Evolutionary conservation across 176 grass and related monocot species (phyloP).

Genomic region (Metroxylon sagu): DNA sequence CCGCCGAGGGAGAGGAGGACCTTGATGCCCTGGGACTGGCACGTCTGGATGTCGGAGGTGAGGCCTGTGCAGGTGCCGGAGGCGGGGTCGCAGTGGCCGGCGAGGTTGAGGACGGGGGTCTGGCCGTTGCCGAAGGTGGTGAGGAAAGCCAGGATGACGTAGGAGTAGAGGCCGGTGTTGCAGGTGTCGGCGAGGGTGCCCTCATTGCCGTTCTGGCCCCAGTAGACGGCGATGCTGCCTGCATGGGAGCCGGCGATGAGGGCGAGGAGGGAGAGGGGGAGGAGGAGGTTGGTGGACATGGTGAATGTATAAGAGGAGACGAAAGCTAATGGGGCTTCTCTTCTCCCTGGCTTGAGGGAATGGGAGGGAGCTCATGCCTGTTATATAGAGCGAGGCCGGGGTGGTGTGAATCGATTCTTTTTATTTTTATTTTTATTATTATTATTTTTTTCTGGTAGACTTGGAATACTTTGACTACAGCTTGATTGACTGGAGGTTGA

Average conservation of each 20-base stretch:
- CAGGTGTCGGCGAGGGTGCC: conserved; percentile 49
- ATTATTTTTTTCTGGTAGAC: too few species aligned
- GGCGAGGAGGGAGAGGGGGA: conserved; percentile 25
- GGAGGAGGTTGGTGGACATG: conserved; percentile 16
- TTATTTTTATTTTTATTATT: too few species aligned
- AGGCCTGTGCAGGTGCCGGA: conserved; percentile 28
- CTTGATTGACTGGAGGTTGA: too few species aligned
- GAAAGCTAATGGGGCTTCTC: too few species aligned
- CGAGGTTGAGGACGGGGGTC: conserved; percentile 45
- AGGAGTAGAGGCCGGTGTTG: conserved; percentile 39
- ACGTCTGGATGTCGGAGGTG: conserved; percentile 35
- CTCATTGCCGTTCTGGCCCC: conserved; percentile 59
- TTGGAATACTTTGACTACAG: too few species aligned
- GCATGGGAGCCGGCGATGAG: conserved; percentile 22
- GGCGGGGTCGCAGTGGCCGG: conserved; percentile 34
- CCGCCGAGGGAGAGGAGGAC: conserved; percentile 77
- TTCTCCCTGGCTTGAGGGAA: too few species aligned
- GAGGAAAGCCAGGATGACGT: conserved; percentile 42
- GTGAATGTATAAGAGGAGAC: too few species aligned
- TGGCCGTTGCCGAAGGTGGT: conserved; percentile 56
- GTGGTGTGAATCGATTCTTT: too few species aligned
- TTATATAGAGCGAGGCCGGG: too few species aligned
- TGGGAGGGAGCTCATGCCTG: too few species aligned
- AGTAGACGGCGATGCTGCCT: conserved; percentile 66
- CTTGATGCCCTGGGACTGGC: conserved; percentile 35